Conservation (phyloP, 768 basidiomycete species). For the Amanita inopinata region DNA sequence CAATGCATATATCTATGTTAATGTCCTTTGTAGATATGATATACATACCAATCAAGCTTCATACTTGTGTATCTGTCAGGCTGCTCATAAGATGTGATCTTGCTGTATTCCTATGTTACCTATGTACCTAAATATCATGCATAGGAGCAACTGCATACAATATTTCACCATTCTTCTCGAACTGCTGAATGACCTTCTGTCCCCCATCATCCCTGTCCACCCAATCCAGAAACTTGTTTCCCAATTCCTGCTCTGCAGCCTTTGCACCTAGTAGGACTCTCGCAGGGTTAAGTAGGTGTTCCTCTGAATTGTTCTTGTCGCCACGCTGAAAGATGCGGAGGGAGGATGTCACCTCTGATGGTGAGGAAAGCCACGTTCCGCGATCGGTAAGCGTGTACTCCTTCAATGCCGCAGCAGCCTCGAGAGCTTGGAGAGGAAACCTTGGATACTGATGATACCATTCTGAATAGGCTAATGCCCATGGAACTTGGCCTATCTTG, state of each 20-base stretch:
- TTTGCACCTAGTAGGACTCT: conserved; percentile 29
- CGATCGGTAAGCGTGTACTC: conserved; percentile 48
- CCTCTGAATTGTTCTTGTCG: conserved; percentile 25
- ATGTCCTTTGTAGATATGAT: not conserved
- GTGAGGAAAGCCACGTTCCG: conserved; percentile 39
- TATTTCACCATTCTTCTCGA: conserved; percentile 23
- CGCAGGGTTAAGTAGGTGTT: conserved; percentile 35
- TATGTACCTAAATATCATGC: not conserved
- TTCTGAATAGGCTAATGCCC: conserved; percentile 39
- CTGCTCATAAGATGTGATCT: not conserved
- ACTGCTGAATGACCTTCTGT: conserved; percentile 30
- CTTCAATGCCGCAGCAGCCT: conserved; percentile 33
- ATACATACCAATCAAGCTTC: not conserved
- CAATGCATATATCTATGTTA: not conserved
- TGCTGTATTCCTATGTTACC: not conserved
- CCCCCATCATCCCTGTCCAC: conserved; percentile 29
- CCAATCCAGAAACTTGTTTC: conserved; percentile 35
- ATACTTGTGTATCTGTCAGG: not conserved
- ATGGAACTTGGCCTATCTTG: conserved; percentile 45
- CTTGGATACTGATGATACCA: conserved; percentile 54
- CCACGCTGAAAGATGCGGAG: conserved; percentile 34
- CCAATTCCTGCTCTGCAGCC: conserved; percentile 17
- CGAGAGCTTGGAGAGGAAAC: conserved; percentile 40
- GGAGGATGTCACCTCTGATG: conserved; percentile 18
- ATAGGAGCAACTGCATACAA: conserved; percentile 24